Percentiles rank a stretch among this genome's conserved stretches.
Conservation (phyloP, 1,284 basidiomycete species). For the Sphagnurus paluster region DNA sequence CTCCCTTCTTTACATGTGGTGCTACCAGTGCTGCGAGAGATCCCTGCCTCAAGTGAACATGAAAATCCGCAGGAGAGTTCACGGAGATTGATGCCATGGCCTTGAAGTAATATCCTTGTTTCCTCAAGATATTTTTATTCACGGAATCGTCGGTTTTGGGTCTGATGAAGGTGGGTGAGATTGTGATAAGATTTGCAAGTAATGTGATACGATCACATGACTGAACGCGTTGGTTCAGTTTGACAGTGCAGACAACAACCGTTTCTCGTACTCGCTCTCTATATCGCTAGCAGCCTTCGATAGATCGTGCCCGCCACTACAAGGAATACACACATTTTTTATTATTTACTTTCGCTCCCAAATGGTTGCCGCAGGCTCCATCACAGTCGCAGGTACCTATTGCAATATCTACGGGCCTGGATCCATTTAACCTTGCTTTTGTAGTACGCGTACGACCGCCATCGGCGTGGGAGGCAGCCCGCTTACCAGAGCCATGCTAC, state of each 20-base stretch:
- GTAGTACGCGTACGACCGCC: conserved; percentile 91
- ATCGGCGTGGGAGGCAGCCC: conserved; percentile 78
- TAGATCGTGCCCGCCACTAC: conserved; percentile 3
- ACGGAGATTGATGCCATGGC: conserved; percentile 44
- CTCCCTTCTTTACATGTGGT: conserved; percentile 89
- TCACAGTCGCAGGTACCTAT: conserved; percentile 76
- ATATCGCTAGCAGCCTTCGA: conserved; percentile 11
- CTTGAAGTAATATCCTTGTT: background rate
- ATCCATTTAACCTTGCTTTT: conserved; percentile 17
- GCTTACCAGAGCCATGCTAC: conserved; percentile 72
- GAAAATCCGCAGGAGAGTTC: conserved; percentile 87
- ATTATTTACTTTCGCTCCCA: conserved; percentile 8
- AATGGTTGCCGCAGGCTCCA: conserved; percentile 84
- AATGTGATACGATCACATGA: conserved; percentile 36
- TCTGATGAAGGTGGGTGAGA: conserved; percentile 27
- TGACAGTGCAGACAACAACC: conserved; percentile 16
- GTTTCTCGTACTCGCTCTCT: conserved; percentile 19
- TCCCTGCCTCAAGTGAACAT: conserved; percentile 96
- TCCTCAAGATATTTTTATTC: too few species aligned
- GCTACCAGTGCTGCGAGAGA: conserved; percentile 82
- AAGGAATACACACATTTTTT: background rate
- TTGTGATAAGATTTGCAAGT: conserved; percentile 13
- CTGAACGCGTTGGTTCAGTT: conserved; percentile 33
- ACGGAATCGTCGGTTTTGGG: background rate
- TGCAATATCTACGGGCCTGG: conserved; percentile 18